phyloP scores from a whole-genome alignment of 139 green algal species.

The Bryopsis sp. region DNA sequence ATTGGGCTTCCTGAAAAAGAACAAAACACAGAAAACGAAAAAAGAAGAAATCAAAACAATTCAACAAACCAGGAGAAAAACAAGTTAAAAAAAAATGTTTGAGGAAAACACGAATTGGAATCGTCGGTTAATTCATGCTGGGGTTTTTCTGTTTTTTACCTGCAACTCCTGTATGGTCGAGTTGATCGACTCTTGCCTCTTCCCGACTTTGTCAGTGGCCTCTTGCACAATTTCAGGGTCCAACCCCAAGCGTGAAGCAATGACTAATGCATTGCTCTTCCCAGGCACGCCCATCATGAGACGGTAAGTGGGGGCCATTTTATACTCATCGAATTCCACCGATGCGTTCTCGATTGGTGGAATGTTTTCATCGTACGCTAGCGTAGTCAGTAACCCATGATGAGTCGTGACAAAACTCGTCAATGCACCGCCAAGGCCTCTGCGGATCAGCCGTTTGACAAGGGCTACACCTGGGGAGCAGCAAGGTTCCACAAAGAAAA shows the following conservation, averaged over 20 bases:
- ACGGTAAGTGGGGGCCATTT: slow-evolving; percentile 70
- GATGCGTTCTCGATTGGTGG: slow-evolving; percentile 71
- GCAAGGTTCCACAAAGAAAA: neutral
- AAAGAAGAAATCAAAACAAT: no score
- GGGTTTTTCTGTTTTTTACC: neutral
- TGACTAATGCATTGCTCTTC: slow-evolving; percentile 29
- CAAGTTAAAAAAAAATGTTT: neutral
- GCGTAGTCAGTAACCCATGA: slow-evolving; percentile 51
- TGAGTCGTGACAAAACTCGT: slow-evolving; percentile 77
- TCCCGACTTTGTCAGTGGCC: slow-evolving; percentile 48
- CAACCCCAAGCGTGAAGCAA: slow-evolving; percentile 55
- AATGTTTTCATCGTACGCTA: slow-evolving; percentile 63
- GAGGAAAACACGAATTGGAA: neutral
- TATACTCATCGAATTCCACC: slow-evolving; percentile 79
- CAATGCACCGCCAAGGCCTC: slow-evolving; percentile 43
- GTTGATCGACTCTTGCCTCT: slow-evolving; percentile 26
- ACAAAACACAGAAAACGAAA: no score
- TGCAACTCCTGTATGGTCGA: slow-evolving; percentile 34
- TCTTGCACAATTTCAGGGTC: slow-evolving; percentile 45
- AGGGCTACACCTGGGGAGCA: slow-evolving; percentile 4
- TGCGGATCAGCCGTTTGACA: slow-evolving; percentile 22
- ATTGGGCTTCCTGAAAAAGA: no score
- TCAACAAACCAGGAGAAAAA: no score
- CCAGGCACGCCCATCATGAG: slow-evolving; percentile 80
- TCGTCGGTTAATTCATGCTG: neutral